Conservation (phyloP, 495 filamentous ascomycete species). For the Talaromyces nanjingensis region DNA sequence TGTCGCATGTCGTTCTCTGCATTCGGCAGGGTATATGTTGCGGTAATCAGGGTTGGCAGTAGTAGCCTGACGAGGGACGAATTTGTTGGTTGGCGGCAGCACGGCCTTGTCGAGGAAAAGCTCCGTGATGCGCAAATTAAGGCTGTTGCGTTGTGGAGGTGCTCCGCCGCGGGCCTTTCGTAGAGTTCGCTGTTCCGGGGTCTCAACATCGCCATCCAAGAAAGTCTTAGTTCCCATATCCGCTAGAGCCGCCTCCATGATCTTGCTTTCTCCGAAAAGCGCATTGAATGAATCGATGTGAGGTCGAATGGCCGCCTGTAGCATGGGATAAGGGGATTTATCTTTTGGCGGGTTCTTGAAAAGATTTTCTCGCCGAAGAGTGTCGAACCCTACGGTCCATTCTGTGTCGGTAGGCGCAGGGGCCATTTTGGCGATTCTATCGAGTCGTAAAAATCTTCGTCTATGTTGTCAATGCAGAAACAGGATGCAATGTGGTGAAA, state of each 20-base stretch:
- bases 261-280: conserved; percentile 62
- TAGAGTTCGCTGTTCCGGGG: conserved; percentile 30
- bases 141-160: conserved; percentile 55
- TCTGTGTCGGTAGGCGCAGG: conserved; percentile 54
- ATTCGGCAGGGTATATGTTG: conserved; percentile 87
- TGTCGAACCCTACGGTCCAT: conserved; percentile 81
- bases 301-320: conserved; percentile 74
- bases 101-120: conserved; percentile 70
- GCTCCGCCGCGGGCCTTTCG: conserved; percentile 37
- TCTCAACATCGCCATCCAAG: conserved; percentile 64
- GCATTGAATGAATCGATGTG: conserved; percentile 96
- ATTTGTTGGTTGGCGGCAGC: conserved; percentile 73
- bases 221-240: conserved; percentile 89
- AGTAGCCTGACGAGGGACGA: conserved; percentile 42
- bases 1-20: conserved; percentile 85
- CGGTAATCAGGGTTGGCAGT: conserved; percentile 38
- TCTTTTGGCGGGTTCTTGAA: conserved; percentile 85
- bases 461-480: conserved; percentile 9
- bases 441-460: conserved; percentile 10
- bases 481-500: neutral
- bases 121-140: conserved; percentile 67
- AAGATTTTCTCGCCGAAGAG: conserved; percentile 71
- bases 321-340: conserved; percentile 76
- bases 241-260: conserved; percentile 67
- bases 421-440: conserved; percentile 27